Base-by-base conservation (phyloP, 495 filamentous ascomycete genomes). In the Talaromyces trachyspermus region DNA sequence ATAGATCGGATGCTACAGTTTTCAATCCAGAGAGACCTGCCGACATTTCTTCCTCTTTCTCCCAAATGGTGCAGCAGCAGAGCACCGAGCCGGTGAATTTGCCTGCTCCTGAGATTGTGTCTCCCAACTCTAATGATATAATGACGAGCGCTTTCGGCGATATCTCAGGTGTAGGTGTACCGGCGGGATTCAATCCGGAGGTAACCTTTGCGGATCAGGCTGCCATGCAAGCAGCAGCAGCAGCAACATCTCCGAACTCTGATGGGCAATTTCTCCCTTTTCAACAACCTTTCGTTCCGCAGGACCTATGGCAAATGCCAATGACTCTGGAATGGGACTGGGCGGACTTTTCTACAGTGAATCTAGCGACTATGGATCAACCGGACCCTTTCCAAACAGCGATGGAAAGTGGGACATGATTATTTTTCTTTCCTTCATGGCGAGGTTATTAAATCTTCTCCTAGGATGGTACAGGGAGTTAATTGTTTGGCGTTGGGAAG, bases 291-390 rank as follows among this genome's bases (percentile, higher is more conserved):
- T 88, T 95, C 56, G 84, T 97, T 36, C 92, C 92, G n/a, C 89
- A 91, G 55, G 94, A 97, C 71, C 66, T 98, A 43, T 98, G 90
- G 86, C 85, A 89, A 62, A 84, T 95, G 80, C 86, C 89, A 8
- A 94, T 95, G 83, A 92, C 87, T 11, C 77, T 97, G 17, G 94
- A 97, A 59, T 98, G 94, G 94, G 88, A 97, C 58, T 97, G 94
- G 92, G 89, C 88, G 0, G 89, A 95, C 59, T 84, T 92, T 77
- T 65, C 68, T 19, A 61, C 58, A 9, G 17, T 36, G 22, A 85
- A 80, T 37, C 65, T 71, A 29, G 66, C 68, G 14, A 53, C 62
- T 5, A 70, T 73, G 38, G 69, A 66, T 45, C 46, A 43, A 12
- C 60, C 58, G 19, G 48, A 48, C 22, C 53, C 54, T 26, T 40